These are phyloP conservation scores for Ormosia semicastrata DNA, from an alignment of 306 rosid genomes.

Conservation along the genomic window DNA sequence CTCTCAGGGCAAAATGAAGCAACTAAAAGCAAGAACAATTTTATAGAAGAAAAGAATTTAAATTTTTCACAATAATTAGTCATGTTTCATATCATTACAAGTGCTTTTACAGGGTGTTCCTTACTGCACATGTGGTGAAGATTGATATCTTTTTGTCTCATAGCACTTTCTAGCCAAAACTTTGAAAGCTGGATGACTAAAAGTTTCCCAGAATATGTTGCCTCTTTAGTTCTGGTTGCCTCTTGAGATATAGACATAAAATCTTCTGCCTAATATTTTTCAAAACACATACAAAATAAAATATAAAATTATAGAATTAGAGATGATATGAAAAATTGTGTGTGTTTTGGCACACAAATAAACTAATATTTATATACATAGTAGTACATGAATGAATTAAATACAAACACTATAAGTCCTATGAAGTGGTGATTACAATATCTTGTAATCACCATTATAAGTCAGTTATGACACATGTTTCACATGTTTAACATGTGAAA, in stretches of 20 bases:
- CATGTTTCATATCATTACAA: not conserved
- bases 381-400: too few species aligned
- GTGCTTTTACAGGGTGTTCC: slow-evolving; percentile 3
- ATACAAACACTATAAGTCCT: too few species aligned
- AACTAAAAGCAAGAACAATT: not conserved
- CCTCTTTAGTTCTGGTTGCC: not conserved
- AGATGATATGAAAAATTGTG: too few species aligned
- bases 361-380: too few species aligned
- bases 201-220: not conserved
- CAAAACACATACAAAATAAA: too few species aligned
- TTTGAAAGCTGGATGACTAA: not conserved
- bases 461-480: too few species aligned
- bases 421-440: too few species aligned
- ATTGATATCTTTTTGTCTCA: not conserved
- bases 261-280: too few species aligned
- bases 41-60: not conserved
- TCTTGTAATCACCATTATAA: too few species aligned
- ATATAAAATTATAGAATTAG: too few species aligned
- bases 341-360: too few species aligned
- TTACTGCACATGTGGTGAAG: not conserved
- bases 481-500: too few species aligned
- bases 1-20: not conserved
- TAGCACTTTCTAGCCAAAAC: not conserved
- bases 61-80: not conserved
- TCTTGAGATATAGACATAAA: not conserved